phyloP scores from a whole-genome alignment of 352 stramenopile genomes.

The Pythium folliculosum region DNA sequence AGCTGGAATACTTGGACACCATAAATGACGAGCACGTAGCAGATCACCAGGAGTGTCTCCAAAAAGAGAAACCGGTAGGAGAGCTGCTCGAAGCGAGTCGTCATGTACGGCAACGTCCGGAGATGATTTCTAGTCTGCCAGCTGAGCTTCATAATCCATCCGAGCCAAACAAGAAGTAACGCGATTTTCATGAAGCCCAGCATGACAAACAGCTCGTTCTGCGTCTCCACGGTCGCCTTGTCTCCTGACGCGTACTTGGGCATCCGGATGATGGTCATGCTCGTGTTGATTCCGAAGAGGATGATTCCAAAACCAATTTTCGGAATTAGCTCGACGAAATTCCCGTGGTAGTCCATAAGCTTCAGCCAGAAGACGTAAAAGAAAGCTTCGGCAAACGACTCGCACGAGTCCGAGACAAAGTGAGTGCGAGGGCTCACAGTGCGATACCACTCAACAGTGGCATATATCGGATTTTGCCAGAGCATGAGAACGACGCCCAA shows the following conservation, averaged over 20 bases:
- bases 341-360: constrained; percentile 68
- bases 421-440: constrained; percentile 57
- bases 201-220: constrained; percentile 64
- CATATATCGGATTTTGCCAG: constrained; percentile 84
- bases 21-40: constrained; percentile 75
- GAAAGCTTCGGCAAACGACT: constrained; percentile 71
- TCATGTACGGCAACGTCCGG: constrained; percentile 80
- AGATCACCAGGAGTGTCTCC: constrained; percentile 71
- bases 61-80: constrained; percentile 86
- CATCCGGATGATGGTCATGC: constrained; percentile 70
- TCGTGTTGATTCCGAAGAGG: constrained; percentile 51
- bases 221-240: constrained; percentile 19
- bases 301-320: constrained; percentile 49
- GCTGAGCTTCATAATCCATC: constrained; percentile 67
- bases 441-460: constrained; percentile 56
- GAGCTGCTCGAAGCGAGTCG: constrained; percentile 82
- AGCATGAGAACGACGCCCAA: constrained; percentile 73
- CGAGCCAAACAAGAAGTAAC: constrained; percentile 69
- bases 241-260: constrained; percentile 45
- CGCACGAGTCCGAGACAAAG: constrained; percentile 65
- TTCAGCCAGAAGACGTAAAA: constrained; percentile 86
- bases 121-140: constrained; percentile 59
- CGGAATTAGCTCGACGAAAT: constrained; percentile 19
- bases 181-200: constrained; percentile 62
- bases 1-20: constrained; percentile 67